Base-by-base conservation (phyloP, 768 basidiomycete genomes). In the Phaeolepiota aurea region DNA sequence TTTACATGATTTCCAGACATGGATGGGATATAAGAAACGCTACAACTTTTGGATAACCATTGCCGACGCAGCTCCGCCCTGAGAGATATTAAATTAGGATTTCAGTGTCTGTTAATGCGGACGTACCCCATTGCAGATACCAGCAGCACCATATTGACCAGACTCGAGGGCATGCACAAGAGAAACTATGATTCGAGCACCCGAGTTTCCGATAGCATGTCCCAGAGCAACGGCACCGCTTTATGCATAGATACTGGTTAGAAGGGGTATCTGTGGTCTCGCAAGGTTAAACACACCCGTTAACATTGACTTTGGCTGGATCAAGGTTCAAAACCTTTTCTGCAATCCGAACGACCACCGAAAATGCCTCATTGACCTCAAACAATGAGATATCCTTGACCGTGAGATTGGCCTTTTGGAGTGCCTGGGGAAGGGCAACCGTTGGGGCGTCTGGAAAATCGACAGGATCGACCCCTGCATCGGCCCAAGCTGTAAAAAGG, bases 311-410 rank as follows among this genome's bases (percentile, higher is more conserved):
- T 69, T 92, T 97, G 40, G 79, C 75, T 20, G 87, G 76, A 60
- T 90, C 84, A 48, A 99, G 73, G 41, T 72, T 70, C 48, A 94
- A 74, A 14, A 89, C 72, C 66, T 97, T 86, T 66, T 96, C 90
- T 2, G 86, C 87, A 39, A 94, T 84, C 37, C 84, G 76, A 50
- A 88, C 84, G 50, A 98, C 94, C 35, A 87, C 87, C 1, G 91
- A 92, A 75, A 97, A 99, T 19, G 94, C 94, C 62, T 99, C 94
- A 61, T 99, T 99, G 60, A 98, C 77, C 62, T 99, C 96, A 58
- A 90, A 99, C 37, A 85, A 72, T 33, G 91, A 73, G 48, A 99
- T 89, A 53, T 99, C 90, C 32, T 85, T 70, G 36, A 79, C 55
- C 14, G 79, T 77, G 43, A 98, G 69, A 51, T 87, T 87, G 15